These are phyloP conservation scores for Coemansia sp. DNA, from an alignment of 371 early-diverging fungal genomes.

Conservation along the genomic window DNA sequence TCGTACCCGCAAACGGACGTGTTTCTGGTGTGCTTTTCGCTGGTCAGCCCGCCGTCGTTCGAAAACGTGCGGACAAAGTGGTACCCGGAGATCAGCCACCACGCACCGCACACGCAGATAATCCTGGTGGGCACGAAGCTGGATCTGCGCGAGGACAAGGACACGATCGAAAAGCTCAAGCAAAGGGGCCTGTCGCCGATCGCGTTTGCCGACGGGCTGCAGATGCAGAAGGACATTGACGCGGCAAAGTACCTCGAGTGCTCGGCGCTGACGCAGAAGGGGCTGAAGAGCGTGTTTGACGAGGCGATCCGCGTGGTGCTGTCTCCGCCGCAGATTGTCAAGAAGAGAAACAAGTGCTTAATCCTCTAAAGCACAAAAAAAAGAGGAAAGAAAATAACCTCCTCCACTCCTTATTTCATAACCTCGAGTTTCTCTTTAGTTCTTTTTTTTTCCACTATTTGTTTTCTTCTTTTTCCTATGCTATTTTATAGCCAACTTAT, in stretches of 20 bases:
- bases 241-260: constrained; percentile 97
- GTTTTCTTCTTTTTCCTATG: too few relatives aligned
- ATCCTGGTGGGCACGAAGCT: constrained; percentile 98
- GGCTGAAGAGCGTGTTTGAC: constrained; percentile 97
- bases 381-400: neutral
- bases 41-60: constrained; percentile 86
- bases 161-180: constrained; percentile 82
- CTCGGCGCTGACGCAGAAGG: constrained; percentile 97
- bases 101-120: constrained; percentile 91
- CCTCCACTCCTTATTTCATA: constrained; percentile 2
- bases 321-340: constrained; percentile 63
- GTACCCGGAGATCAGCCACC: constrained; percentile 94
- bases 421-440: constrained; percentile 1
- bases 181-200: constrained; percentile 91
- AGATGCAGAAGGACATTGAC: constrained; percentile 87
- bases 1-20: constrained; percentile 95
- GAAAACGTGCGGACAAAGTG: constrained; percentile 94
- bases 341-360: constrained; percentile 68
- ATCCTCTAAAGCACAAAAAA: constrained; percentile 58
- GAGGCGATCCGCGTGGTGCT: constrained; percentile 97
- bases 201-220: constrained; percentile 82
- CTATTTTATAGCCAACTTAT: too few relatives aligned
- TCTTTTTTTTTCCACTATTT: constrained; percentile 5
- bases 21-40: constrained; percentile 86
- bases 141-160: constrained; percentile 94